These are phyloP conservation scores for Sherardia arvensis DNA, from an alignment of 257 asterid genomes.

Conservation along the genomic window DNA sequence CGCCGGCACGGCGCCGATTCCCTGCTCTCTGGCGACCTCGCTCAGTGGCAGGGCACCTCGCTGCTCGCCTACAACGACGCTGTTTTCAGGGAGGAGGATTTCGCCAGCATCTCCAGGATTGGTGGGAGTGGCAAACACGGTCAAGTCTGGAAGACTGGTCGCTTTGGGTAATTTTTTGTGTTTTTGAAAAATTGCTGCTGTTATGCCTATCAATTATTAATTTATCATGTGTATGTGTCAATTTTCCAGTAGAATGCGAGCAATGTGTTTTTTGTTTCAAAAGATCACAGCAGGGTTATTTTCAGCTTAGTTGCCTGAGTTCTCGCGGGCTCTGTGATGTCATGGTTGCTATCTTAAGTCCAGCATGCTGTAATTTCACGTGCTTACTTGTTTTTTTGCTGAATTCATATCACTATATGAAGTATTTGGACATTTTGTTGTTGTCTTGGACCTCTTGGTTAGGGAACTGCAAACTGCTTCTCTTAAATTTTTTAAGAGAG, in stretches of 20 bases:
- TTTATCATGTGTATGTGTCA: neutral
- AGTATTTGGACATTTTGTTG: neutral
- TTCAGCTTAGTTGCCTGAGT: neutral
- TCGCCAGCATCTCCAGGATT: conserved; percentile 79
- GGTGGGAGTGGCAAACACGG: conserved; percentile 87
- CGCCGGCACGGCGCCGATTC: conserved; percentile 54
- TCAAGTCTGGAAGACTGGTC: conserved; percentile 88
- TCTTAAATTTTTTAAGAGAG: neutral
- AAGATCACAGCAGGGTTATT: neutral
- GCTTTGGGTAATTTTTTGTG: conserved; percentile 60
- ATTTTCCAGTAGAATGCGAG: neutral
- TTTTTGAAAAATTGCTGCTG: neutral
- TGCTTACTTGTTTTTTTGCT: neutral
- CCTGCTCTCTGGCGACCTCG: conserved; percentile 54
- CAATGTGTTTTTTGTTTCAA: neutral
- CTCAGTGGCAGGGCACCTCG: conserved; percentile 93
- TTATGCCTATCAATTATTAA: neutral
- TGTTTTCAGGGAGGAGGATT: conserved; percentile 84
- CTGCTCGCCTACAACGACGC: conserved; percentile 83
- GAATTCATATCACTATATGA: neutral
- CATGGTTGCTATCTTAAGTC: neutral
- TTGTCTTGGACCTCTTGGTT: neutral
- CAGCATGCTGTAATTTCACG: neutral
- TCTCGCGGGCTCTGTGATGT: neutral
- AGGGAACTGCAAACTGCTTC: neutral